Evolutionary conservation across 768 basidiomycete genomes (phyloP), one percentile per base, ranked within the genome.

Genomic region (Boletus subcaerulescens): DNA sequence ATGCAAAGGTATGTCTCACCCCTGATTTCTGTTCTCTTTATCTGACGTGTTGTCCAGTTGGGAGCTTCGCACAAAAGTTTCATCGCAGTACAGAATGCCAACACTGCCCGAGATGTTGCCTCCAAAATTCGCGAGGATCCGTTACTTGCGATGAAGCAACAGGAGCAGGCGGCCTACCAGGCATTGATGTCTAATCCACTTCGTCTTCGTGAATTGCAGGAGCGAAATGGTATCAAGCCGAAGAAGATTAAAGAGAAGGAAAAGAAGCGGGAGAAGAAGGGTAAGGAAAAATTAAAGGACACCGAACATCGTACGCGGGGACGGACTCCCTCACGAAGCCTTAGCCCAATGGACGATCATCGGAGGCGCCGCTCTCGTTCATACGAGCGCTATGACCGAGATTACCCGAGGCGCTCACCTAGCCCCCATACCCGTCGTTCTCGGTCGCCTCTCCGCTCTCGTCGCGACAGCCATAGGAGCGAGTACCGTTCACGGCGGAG

Each of bases 41-140:
- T 42, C 51, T 53, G 45, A 60, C 42, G 20, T 61, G 20, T 48
- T 58, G 54, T 50, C 33, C 55, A 93, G 92, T 67, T 93, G 57
- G 91, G 91, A 54, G 91, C 91, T 26, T 71, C 90, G 5, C 89
- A 93, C 76, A 93, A 93, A 75, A 93, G 82, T 69, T 97, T 96
- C 68, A 95, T 96, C 51, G 93, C 95, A 4, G 80, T 92, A 3
- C 94, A 97, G 68, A 97, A 94, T 67, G 96, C 97, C 62, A 98
- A 98, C 69, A 88, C 77, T 41, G 77, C 75, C 32, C 87, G 95
- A 31, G 97, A 99, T 65, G 81, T 92, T 42, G 89, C 93, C 20
- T 77, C 93, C 29, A 98, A 99, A 73, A 87, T 99, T 57, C 87
- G 97, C 33, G 97, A 98, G 72, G 97, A 99, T 65, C 97, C 97